phyloP scores from a whole-genome alignment of 768 basidiomycete species.

The Fomitopsis pulvina region DNA sequence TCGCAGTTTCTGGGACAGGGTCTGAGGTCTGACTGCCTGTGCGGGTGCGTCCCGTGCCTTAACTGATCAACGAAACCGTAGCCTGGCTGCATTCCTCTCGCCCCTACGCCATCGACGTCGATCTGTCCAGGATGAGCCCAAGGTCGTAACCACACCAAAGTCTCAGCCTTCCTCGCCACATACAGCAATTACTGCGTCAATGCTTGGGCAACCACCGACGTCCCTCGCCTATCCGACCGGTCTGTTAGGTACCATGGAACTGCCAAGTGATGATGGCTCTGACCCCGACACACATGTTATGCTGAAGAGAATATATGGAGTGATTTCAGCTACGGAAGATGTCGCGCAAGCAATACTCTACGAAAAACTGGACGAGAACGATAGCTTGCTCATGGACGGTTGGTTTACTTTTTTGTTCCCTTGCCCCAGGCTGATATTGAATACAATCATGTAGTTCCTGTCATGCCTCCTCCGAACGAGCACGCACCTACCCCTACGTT shows the following conservation, averaged over 20 bases:
- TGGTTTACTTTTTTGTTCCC: conserved; percentile 8
- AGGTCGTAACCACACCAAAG: conserved; percentile 16
- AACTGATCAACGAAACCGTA: conserved; percentile 21
- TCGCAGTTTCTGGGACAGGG: conserved; percentile 8
- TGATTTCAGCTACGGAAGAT: conserved; percentile 3
- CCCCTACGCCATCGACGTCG: conserved; percentile 20
- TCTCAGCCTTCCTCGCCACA: conserved; percentile 20
- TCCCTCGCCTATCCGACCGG: neutral
- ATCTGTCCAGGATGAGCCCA: neutral
- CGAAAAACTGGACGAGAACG: conserved; percentile 49
- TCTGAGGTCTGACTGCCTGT: conserved; percentile 2
- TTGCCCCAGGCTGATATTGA: neutral
- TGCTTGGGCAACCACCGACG: conserved; percentile 29
- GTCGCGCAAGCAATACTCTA: conserved; percentile 37
- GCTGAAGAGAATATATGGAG: conserved; percentile 9
- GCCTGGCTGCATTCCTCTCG: conserved; percentile 33
- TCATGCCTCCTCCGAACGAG: conserved; percentile 45
- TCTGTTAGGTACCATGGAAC: conserved; percentile 23
- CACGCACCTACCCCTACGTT: conserved; percentile 29
- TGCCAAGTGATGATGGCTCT: conserved; percentile 12
- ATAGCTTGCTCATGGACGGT: conserved; percentile 54
- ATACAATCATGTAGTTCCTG: conserved; percentile 38
- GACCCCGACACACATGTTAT: conserved; percentile 3
- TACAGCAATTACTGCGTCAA: conserved; percentile 20
- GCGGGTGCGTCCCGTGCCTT: neutral